phyloP scores from a whole-genome alignment of 2,329 filamentous ascomycete genomes.

The Dactylellina sp. region DNA sequence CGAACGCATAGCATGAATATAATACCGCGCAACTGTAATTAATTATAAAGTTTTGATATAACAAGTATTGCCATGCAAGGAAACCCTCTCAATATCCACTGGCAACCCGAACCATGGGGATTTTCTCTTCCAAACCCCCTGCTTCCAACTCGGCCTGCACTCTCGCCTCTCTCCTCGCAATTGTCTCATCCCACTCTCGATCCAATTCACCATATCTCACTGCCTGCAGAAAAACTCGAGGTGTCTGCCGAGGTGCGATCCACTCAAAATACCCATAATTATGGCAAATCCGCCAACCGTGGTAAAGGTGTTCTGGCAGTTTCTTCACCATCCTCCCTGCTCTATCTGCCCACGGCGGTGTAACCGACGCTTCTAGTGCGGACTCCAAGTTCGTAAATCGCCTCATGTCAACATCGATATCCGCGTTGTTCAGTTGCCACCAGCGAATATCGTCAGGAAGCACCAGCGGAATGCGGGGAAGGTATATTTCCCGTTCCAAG shows the following conservation, averaged over 20 bases:
- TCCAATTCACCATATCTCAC: conserved; percentile 39
- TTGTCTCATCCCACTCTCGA: conserved; percentile 49
- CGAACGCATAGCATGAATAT: too few species aligned
- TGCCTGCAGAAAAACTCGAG: conserved; percentile 30
- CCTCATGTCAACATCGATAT: conserved; percentile 29
- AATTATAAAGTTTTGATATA: too few species aligned
- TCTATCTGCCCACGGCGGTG: conserved; percentile 29
- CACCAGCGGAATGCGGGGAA: conserved; percentile 34
- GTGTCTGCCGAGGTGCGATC: conserved; percentile 24
- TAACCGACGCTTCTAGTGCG: conserved; percentile 11
- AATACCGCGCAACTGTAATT: too few species aligned
- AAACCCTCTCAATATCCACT: conserved; percentile 26
- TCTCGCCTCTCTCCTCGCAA: conserved; percentile 38
- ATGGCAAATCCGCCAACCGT: conserved; percentile 52
- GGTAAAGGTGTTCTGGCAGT: conserved; percentile 48
- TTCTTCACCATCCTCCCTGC: conserved; percentile 9
- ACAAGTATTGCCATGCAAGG: too few species aligned
- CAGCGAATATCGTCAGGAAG: conserved; percentile 28
- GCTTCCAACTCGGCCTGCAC: conserved; percentile 31
- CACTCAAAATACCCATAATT: conserved; percentile 55
- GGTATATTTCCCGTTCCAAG: conserved; percentile 39
- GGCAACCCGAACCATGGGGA: conserved; percentile 30
- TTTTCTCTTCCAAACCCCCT: conserved; percentile 34
- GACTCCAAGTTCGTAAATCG: conserved; percentile 15
- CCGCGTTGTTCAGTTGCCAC: conserved; percentile 45